phyloP scores from a whole-genome alignment of 257 asterid species.

The Misopates orontium region DNA sequence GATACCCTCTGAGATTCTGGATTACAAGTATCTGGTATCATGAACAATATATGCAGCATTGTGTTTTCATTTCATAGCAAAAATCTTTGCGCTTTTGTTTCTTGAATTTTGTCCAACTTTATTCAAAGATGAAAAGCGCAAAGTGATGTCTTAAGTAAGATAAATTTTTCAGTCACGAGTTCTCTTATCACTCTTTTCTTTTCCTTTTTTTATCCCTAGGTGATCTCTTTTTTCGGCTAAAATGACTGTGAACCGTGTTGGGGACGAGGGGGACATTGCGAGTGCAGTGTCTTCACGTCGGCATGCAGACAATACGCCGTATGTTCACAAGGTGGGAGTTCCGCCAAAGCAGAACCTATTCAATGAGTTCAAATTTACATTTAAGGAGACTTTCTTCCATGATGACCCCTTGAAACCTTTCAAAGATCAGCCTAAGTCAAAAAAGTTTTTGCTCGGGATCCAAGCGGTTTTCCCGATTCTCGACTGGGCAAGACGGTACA shows the following conservation, averaged over 20 bases:
- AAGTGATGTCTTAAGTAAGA: background rate
- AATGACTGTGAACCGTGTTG: conserved; percentile 37
- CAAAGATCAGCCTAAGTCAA: conserved; percentile 46
- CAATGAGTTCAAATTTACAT: conserved; percentile 43
- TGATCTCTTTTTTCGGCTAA: background rate
- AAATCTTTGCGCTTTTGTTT: background rate
- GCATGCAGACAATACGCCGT: conserved; percentile 29
- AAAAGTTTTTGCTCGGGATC: conserved; percentile 42
- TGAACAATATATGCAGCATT: conserved; percentile 1
- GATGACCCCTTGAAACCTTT: conserved; percentile 69
- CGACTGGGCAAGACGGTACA: conserved; percentile 66
- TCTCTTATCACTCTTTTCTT: background rate
- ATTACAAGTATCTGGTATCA: background rate
- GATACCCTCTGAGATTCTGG: background rate
- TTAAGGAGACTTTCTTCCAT: conserved; percentile 69
- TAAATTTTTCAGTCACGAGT: background rate
- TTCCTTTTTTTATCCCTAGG: background rate
- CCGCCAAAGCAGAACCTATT: conserved; percentile 58
- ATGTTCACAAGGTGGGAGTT: conserved; percentile 57
- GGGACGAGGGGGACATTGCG: conserved; percentile 36
- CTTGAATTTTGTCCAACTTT: background rate
- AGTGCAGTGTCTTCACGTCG: conserved; percentile 40
- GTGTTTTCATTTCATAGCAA: background rate
- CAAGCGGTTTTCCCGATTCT: conserved; percentile 62
- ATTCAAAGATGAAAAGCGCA: too few species aligned